Percentiles rank a stretch among this genome's conserved stretches.
Conservation (phyloP, 148 eudicot genomes). For the Rhododendron ferrugineum region DNA sequence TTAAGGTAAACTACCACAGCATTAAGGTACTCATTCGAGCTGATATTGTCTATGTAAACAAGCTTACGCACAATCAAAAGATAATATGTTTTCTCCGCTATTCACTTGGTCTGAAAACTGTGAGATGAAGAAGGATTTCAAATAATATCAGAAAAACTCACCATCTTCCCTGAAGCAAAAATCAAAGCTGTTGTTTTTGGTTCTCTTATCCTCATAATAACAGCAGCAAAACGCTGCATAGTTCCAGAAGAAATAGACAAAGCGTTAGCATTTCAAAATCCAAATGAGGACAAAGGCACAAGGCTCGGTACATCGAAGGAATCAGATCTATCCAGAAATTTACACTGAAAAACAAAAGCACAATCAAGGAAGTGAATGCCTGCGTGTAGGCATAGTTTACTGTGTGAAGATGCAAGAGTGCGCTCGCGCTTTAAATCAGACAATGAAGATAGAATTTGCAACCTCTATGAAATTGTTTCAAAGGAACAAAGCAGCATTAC, state of each 20-base stretch:
- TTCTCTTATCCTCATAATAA: conserved; percentile 78
- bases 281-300: neutral
- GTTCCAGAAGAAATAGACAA: neutral
- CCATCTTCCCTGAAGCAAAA: conserved; percentile 83
- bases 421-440: no score
- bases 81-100: neutral
- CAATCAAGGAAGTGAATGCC: neutral
- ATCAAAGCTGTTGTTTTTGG: conserved; percentile 79
- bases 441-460: neutral
- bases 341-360: neutral
- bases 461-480: neutral
- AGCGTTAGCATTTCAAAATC: neutral
- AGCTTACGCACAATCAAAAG: neutral
- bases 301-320: neutral
- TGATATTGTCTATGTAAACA: neutral
- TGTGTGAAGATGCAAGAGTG: neutral
- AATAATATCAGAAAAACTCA: conserved; percentile 19
- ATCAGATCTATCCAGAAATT: neutral
- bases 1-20: neutral
- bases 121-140: neutral
- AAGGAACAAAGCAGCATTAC: neutral
- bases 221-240: conserved; percentile 68
- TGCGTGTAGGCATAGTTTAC: no score
- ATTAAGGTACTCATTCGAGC: neutral
- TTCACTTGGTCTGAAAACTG: neutral